Percentiles rank a stretch among this genome's conserved stretches.
Evolutionary conservation across 768 basidiomycete genomes (phyloP).

Genomic region (Coprinopsis sp.): DNA sequence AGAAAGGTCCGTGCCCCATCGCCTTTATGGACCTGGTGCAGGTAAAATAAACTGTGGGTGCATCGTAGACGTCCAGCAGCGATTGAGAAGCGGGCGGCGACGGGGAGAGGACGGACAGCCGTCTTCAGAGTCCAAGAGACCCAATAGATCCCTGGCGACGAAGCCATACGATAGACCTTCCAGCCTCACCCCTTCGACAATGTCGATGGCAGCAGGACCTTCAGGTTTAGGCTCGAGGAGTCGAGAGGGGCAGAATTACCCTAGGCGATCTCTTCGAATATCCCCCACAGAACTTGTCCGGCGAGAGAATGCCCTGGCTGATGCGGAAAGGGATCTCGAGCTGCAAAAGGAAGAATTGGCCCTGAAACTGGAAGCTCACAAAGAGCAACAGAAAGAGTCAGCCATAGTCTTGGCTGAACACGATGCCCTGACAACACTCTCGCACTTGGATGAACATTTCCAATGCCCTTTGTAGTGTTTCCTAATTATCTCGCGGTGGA

Average conservation of each 20-base stretch:
- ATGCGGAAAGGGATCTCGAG: slow-evolving; percentile 38
- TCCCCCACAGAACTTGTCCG: slow-evolving; percentile 34
- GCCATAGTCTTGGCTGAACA: slow-evolving; percentile 35
- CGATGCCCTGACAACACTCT: slow-evolving; percentile 38
- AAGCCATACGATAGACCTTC: slow-evolving; percentile 13
- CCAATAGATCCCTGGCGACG: slow-evolving; percentile 1
- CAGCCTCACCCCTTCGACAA: background rate
- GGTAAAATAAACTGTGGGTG: background rate
- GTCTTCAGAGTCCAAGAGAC: background rate
- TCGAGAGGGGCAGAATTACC: slow-evolving; percentile 20
- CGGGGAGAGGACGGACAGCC: background rate
- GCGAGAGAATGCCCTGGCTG: slow-evolving; percentile 31
- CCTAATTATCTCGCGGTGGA: background rate
- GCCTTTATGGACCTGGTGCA: background rate
- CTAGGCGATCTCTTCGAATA: slow-evolving; percentile 36
- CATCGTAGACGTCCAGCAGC: slow-evolving; percentile 3
- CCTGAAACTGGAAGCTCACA: slow-evolving; percentile 33
- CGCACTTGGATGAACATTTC: slow-evolving; percentile 57
- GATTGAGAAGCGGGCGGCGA: background rate
- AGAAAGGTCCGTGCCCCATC: slow-evolving; percentile 1
- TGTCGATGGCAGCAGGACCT: background rate
- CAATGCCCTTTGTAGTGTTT: slow-evolving; percentile 57
- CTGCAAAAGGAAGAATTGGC: slow-evolving; percentile 34
- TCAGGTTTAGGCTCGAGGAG: no score
- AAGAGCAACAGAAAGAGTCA: slow-evolving; percentile 39